Conservation (phyloP, 2,329 filamentous ascomycete genomes). For the Ophiostoma ulmi region DNA sequence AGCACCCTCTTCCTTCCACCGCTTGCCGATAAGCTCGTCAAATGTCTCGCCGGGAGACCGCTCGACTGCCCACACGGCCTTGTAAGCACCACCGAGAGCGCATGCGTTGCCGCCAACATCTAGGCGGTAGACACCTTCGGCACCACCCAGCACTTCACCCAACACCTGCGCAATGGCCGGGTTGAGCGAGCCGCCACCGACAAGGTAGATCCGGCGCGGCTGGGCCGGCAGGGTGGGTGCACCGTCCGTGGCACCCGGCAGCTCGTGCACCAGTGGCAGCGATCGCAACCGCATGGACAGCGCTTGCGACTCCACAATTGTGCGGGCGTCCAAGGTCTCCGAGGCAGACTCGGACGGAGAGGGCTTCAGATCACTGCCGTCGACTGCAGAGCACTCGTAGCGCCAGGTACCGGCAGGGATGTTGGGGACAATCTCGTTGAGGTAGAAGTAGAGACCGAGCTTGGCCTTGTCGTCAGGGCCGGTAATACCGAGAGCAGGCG, state of each 20-base stretch:
- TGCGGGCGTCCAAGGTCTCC: slow-evolving; percentile 67
- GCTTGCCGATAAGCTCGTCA: slow-evolving; percentile 74
- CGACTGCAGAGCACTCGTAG: slow-evolving; percentile 55
- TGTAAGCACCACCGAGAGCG: slow-evolving; percentile 88
- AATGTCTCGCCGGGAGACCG: slow-evolving; percentile 65
- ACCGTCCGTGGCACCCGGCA: slow-evolving; percentile 30
- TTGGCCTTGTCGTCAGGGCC: slow-evolving; percentile 50
- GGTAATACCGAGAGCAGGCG: slow-evolving; percentile 61
- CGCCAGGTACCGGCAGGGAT: slow-evolving; percentile 81
- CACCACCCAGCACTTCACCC: slow-evolving; percentile 81
- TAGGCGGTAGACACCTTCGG: slow-evolving; percentile 85
- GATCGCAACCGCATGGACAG: slow-evolving; percentile 85
- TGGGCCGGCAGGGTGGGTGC: slow-evolving; percentile 63
- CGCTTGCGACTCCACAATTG: slow-evolving; percentile 91
- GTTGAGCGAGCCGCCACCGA: slow-evolving; percentile 87
- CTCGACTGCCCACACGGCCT: slow-evolving; percentile 89
- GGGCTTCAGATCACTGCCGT: slow-evolving; percentile 46
- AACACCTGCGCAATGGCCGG: slow-evolving; percentile 79
- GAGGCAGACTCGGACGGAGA: neutral
- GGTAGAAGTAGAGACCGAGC: slow-evolving; percentile 88
- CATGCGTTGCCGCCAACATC: slow-evolving; percentile 95
- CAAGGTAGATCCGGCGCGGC: slow-evolving; percentile 84
- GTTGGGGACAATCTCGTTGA: slow-evolving; percentile 94
- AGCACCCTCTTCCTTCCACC: slow-evolving; percentile 82
- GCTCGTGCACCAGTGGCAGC: slow-evolving; percentile 62